These are phyloP conservation scores for Coemansia sp. DNA, from an alignment of 192 early-diverging fungal species.

Conservation along the genomic window DNA sequence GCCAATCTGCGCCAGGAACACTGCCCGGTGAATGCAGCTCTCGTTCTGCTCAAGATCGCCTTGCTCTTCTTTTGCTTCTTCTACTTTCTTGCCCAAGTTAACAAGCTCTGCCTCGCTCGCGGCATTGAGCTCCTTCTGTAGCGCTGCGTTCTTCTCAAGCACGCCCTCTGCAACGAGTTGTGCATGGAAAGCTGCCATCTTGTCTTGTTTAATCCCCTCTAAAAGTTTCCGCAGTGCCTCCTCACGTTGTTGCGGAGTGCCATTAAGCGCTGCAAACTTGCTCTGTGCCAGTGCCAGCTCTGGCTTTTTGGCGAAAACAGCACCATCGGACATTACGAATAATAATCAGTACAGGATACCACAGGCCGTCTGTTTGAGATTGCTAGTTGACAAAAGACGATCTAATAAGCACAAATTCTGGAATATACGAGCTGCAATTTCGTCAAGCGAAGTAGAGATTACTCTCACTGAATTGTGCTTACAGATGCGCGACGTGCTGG, in stretches of 20 bases:
- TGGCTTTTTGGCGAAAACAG: slow-evolving; percentile 77
- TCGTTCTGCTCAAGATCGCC: slow-evolving; percentile 76
- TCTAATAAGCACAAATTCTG: neutral
- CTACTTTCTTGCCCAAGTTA: slow-evolving; percentile 76
- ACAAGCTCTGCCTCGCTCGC: slow-evolving; percentile 77
- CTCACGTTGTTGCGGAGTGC: slow-evolving; percentile 66
- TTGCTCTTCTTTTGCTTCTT: slow-evolving; percentile 88
- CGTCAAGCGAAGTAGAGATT: neutral
- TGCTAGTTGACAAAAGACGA: neutral
- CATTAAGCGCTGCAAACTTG: slow-evolving; percentile 74
- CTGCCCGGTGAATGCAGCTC: slow-evolving; percentile 81
- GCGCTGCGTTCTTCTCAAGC: slow-evolving; percentile 31
- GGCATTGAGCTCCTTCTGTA: slow-evolving; percentile 41
- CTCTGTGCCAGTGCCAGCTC: slow-evolving; percentile 83
- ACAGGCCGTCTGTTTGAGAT: neutral
- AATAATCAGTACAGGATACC: slow-evolving; percentile 2
- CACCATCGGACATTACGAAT: slow-evolving; percentile 60
- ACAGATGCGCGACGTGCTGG: neutral
- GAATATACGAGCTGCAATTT: neutral
- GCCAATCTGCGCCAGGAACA: slow-evolving; percentile 90
- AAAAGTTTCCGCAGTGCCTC: slow-evolving; percentile 70
- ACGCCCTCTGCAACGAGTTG: slow-evolving; percentile 30
- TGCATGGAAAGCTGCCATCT: slow-evolving; percentile 57
- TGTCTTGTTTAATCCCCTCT: slow-evolving; percentile 75
- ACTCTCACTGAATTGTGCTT: neutral